Conservation (phyloP, 495 filamentous ascomycete genomes). For the Penicillium herquei region DNA sequence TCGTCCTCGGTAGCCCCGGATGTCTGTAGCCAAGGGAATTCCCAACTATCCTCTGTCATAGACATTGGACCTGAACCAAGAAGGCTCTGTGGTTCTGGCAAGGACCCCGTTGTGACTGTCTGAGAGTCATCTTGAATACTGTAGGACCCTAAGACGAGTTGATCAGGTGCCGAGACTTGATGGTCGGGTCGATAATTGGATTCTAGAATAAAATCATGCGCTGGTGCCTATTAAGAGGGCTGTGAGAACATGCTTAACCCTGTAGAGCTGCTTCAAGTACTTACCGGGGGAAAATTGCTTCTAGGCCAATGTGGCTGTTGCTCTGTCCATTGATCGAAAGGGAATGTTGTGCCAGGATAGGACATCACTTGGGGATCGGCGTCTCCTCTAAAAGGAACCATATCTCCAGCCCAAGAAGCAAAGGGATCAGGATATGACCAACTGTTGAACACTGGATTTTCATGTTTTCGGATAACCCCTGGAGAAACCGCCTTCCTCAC, state of each 20-base stretch:
- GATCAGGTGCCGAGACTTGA: neutral
- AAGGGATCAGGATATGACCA: slow-evolving; percentile 6
- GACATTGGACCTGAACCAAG: neutral
- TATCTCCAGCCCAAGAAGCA: neutral
- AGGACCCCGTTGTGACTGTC: neutral
- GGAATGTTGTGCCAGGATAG: neutral
- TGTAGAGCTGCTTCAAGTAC: neutral
- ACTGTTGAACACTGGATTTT: neutral
- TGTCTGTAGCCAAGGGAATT: neutral
- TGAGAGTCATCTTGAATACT: neutral
- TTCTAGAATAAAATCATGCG: neutral
- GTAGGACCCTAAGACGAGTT: neutral
- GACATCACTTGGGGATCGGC: neutral
- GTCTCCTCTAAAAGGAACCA: neutral
- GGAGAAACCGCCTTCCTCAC: slow-evolving; percentile 11
- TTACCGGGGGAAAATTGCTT: neutral
- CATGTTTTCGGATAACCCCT: neutral
- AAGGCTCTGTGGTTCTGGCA: neutral
- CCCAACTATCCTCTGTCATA: neutral
- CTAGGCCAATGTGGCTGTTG: neutral
- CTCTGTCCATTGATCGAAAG: slow-evolving; percentile 7
- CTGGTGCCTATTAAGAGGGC: neutral
- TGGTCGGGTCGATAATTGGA: neutral
- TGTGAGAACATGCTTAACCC: neutral
- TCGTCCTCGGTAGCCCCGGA: neutral